Base-by-base conservation (phyloP, 768 basidiomycete species). In the Pleurotus pulmonarius region DNA sequence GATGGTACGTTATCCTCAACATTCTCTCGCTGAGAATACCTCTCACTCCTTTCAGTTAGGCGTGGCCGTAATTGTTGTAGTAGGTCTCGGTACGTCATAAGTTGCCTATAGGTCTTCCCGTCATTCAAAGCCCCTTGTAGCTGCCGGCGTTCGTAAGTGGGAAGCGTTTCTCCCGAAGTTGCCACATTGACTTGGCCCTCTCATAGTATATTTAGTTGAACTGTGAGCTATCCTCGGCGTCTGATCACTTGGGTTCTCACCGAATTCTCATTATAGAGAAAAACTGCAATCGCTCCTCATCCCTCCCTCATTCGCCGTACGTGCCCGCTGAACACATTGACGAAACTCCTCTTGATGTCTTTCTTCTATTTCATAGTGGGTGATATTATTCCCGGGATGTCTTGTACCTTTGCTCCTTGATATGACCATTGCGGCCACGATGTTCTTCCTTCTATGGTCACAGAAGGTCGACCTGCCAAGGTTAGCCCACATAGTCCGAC, bases 381-480 rank as follows among this genome's bases (percentile, higher is more conserved):
- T 57, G 16, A 57, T 57, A 39, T 22, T 53, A 11, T 53, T 47
- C 15, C 39, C 39, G 15, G 46, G 46, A 15, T 51, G 26, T 22
- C 25, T 46, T 0, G 49, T 57, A 8, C 47, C 56, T 8, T 15
- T 51, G 26, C 20, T 57, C 24, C 34, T 57, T 18, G 56, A 57
- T 15, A 43, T 39, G 41, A 15, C 13, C 18, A 51, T 57, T 13
- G 49, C 56, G 18, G 12, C 40, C 3, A 48, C 51, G n/a, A 57
- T 57, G 56, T 57, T n/a, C 48, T 51, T 57, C 26, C 46, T 57
- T 18, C 18, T 57, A 20, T 46, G 54, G 54, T 55, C 45, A 16
- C n/a, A 44, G 11, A 45, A 18, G 9, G 49, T 37, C 9, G 45
- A 29, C 24, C 8, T 55, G 12, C 41, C 54, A 13, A 55, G 41